Evolutionary conservation across 1,139 yeast species (phyloP), one percentile per base, ranked within the genome.

Genomic region (Hemisphaericaspora lyxosophila): DNA sequence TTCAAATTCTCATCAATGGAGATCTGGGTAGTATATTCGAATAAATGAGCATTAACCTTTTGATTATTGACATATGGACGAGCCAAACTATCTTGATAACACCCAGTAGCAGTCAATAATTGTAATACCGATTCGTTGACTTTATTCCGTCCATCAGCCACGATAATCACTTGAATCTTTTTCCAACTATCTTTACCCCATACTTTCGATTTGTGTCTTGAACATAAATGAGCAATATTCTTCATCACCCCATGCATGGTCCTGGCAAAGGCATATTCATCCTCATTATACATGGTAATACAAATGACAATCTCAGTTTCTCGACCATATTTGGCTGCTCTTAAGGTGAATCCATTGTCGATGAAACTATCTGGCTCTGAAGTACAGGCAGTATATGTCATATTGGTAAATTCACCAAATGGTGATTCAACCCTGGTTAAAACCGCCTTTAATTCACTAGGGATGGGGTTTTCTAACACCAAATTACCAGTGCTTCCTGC

Each of bases 111-210:
- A 0, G 96, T 88, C 38, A 92, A 70, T 35, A 85, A 77, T 58
- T 89, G 95, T 38, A 90, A 65, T 2, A 90, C 92, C 14, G 94
- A 82, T 20, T 85, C 85, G 51, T 81, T 75, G 33, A 90, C 83
- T 55, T 88, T 89, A 42, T 85, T 79, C 64, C 98, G 80, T 50
- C 98, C 98, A 65, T 92, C 98, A 32, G 96, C 81, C 23, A 90
- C 87, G 52, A 92, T 83, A 36, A 86, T 70, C 8, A 92, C 96
- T 42, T 90, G 96, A 23, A 90, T 82, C 60, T 89, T 90, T 57
- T 92, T 88, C 98, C 98, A 92, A 17, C 95, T 86, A 45, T 89
- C 94, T 48, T 82, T 81, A 6, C 97, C 97, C 98, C 98, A 92
- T 14, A 84, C 83, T 34, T 85, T 71, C 29, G 95, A 84, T 55